These are phyloP conservation scores for Sporothrix variecibatus DNA, from an alignment of 2,329 filamentous ascomycete species.

Conservation along the genomic window DNA sequence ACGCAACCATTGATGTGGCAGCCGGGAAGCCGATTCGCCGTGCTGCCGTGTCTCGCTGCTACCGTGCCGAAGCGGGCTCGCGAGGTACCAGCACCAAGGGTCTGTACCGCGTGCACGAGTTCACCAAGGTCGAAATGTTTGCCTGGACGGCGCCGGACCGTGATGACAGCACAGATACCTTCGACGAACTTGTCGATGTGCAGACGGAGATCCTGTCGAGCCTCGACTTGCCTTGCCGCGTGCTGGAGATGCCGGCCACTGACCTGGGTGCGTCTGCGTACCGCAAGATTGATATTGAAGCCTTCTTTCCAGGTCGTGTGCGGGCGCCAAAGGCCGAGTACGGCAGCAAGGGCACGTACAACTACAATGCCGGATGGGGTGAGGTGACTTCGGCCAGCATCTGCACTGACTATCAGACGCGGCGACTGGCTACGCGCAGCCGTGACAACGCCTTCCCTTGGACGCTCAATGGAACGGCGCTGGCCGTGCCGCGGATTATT, in stretches of 20 bases:
- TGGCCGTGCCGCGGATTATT: conserved; percentile 86
- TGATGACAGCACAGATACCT: conserved; percentile 57
- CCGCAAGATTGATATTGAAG: conserved; percentile 91
- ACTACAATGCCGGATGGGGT: conserved; percentile 72
- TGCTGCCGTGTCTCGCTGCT: conserved; percentile 88
- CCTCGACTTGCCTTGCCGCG: conserved; percentile 79
- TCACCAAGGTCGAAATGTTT: conserved; percentile 98
- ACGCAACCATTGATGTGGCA: conserved; percentile 70
- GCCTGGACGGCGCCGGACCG: conserved; percentile 74
- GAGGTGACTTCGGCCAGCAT: conserved; percentile 89
- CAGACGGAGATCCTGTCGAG: conserved; percentile 79
- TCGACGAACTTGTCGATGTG: conserved; percentile 82
- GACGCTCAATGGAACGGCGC: conserved; percentile 90
- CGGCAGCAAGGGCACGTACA: conserved; percentile 34
- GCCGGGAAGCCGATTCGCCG: conserved; percentile 70
- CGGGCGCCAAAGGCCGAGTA: conserved; percentile 34
- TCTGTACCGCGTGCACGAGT: conserved; percentile 95
- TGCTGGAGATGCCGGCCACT: conserved; percentile 86
- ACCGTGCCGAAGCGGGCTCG: conserved; percentile 90
- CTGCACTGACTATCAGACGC: conserved; percentile 92
- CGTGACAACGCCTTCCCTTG: conserved; percentile 75
- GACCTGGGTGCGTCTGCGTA: conserved; percentile 88
- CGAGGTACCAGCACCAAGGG: conserved; percentile 90
- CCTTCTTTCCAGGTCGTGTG: conserved; percentile 81
- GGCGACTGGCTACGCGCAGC: conserved; percentile 80